phyloP scores from a whole-genome alignment of 345 rosid species.

The Eucalyptus polyanthemos region DNA sequence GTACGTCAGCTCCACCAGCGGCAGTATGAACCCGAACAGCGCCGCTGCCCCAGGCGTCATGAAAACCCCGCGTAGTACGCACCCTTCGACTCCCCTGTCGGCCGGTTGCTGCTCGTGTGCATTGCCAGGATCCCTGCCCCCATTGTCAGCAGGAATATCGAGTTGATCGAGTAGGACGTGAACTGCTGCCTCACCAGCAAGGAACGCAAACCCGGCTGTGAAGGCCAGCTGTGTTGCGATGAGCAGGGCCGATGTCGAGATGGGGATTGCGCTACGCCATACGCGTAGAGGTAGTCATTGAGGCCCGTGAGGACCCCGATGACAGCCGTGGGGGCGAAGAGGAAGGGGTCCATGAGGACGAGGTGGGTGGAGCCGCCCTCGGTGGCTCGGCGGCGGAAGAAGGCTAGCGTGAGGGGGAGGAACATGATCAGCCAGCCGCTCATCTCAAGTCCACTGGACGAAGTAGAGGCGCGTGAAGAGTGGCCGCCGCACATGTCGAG shows the following conservation, averaged over 20 bases:
- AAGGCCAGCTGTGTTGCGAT: conserved; percentile 59
- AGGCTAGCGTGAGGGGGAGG: conserved; percentile 22
- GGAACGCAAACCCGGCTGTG: conserved; percentile 49
- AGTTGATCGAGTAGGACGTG: conserved; percentile 46
- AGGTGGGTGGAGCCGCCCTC: background rate
- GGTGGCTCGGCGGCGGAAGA: conserved; percentile 7
- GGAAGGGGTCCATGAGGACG: conserved; percentile 16
- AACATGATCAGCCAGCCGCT: conserved; percentile 1
- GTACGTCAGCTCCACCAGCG: conserved; percentile 57
- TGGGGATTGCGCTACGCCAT: conserved; percentile 51
- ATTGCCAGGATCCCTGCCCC: conserved; percentile 58
- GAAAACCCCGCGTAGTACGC: conserved; percentile 42
- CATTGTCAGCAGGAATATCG: conserved; percentile 41
- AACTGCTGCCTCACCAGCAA: conserved; percentile 52
- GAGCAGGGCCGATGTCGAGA: conserved; percentile 51
- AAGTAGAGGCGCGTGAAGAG: conserved; percentile 1
- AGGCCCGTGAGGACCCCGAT: conserved; percentile 46
- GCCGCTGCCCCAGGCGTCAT: conserved; percentile 44
- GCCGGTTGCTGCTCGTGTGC: conserved; percentile 35
- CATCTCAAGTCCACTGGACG: background rate
- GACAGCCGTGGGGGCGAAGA: conserved; percentile 9
- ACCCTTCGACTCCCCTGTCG: conserved; percentile 14
- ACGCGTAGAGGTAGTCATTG: conserved; percentile 51
- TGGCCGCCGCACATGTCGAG: background rate
- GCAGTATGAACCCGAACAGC: conserved; percentile 46